These are phyloP conservation scores for Cordyceps fumosorosea DNA, from an alignment of 2,329 filamentous ascomycete genomes.

Conservation along the genomic window DNA sequence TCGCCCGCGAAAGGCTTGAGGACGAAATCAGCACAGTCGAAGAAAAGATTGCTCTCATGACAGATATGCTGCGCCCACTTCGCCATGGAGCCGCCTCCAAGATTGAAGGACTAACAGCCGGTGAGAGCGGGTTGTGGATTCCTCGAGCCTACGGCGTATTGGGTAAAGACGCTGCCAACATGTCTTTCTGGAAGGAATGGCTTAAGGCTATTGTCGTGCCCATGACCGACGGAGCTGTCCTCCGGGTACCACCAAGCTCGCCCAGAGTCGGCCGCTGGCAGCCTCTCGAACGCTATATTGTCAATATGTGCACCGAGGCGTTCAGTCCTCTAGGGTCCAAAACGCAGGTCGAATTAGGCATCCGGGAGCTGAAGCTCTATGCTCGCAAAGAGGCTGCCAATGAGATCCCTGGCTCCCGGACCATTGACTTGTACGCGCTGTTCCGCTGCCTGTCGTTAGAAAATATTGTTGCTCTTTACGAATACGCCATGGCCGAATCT, in stretches of 20 bases:
- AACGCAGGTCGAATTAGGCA: constrained; percentile 87
- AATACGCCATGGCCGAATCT: constrained; percentile 87
- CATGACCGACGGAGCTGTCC: constrained; percentile 81
- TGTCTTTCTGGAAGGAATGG: constrained; percentile 98
- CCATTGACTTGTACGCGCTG: constrained; percentile 84
- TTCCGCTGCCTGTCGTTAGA: constrained; percentile 86
- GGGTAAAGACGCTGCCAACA: constrained; percentile 74
- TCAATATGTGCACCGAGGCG: constrained; percentile 93
- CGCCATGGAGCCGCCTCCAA: constrained; percentile 92
- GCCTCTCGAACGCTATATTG: constrained; percentile 89
- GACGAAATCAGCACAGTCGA: constrained; percentile 94
- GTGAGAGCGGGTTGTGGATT: constrained; percentile 93
- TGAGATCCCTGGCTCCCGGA: constrained; percentile 86
- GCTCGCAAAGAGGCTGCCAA: constrained; percentile 89
- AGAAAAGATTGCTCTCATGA: constrained; percentile 96
- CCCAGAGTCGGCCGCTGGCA: constrained; percentile 92
- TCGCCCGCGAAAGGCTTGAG: constrained; percentile 75
- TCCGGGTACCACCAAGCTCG: constrained; percentile 80
- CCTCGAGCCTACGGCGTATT: constrained; percentile 90
- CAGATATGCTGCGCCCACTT: constrained; percentile 85
- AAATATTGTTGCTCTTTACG: constrained; percentile 87
- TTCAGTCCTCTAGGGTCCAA: constrained; percentile 88
- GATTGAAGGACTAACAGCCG: constrained; percentile 92
- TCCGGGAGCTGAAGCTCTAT: constrained; percentile 85
- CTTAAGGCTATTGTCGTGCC: constrained; percentile 87